Base-by-base conservation (phyloP, 345 rosid species). In the Kandelia obovata region DNA sequence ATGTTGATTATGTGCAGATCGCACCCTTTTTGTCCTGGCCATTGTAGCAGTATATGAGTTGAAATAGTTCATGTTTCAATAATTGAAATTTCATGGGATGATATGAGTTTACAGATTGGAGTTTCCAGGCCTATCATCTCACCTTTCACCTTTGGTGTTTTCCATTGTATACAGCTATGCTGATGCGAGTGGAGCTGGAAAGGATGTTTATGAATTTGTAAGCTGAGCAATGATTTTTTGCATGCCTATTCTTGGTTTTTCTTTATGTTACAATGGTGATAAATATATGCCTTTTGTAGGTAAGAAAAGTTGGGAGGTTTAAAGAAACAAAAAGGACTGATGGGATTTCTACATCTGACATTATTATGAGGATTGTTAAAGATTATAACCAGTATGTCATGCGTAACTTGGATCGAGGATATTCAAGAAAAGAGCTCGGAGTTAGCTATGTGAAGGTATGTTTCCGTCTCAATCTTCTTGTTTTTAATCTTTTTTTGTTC, bases 141-240 rank as follows among this genome's bases (percentile, higher is more conserved):
- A 28, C 31, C n/a, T 60, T 61, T 65, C 32, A 25, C 49, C 37
- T 39, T 60, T 49, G 47, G 35, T 57, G 61, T 13, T 66, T 16
- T 25, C 43, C 61, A 55, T 17, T 49, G 52, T 67, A 20, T 74
- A 73, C 66, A 88, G 92, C 46, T 88, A 88, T 70, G 87, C 87
- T 52, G 93, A 88, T 86, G 84, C 90, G 31, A 88, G 85, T 81
- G 92, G 90, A 23, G 86, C 86, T 66, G 90, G 88, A 70, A 88
- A 84, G 9, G 92, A 86, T 81, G 92, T 86, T 58, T 86, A 88
- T 74, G 93, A 88, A 81, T 88, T 81, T 81, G 93, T 86, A 80
- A 84, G 92, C 52, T 34, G 57, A 49, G 10, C 53, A 51, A 47
- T 23, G 37, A 26, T 56, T 71, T 8, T 67, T 76, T 65, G 59